phyloP scores from a whole-genome alignment of 1,284 basidiomycete genomes.

The Meira miltonrushii region DNA sequence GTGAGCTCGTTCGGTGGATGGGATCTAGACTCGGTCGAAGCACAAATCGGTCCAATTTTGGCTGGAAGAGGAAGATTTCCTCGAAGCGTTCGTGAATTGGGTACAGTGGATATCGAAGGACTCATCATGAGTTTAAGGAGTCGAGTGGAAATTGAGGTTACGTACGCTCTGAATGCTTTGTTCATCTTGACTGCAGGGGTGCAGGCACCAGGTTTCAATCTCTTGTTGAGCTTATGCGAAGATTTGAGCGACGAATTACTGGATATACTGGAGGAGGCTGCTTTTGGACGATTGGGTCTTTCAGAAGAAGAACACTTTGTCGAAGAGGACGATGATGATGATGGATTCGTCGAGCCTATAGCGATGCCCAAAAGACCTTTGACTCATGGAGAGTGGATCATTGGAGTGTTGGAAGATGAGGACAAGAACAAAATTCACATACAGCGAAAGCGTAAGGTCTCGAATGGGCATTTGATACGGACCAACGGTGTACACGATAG shows the following conservation, averaged over 20 bases:
- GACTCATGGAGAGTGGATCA: slow-evolving; percentile 42
- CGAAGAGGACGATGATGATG: slow-evolving; percentile 39
- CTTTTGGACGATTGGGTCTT: slow-evolving; percentile 57
- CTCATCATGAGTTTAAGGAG: slow-evolving; percentile 85
- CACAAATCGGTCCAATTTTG: slow-evolving; percentile 59
- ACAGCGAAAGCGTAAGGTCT: slow-evolving; percentile 15
- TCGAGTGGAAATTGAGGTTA: slow-evolving; percentile 72
- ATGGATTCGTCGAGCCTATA: neutral
- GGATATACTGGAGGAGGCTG: slow-evolving; percentile 76
- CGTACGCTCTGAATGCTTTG: slow-evolving; percentile 83
- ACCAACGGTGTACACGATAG: neutral
- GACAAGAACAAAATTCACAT: slow-evolving; percentile 33
- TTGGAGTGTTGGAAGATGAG: slow-evolving; percentile 40
- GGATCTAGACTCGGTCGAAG: slow-evolving; percentile 68
- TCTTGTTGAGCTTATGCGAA: slow-evolving; percentile 65
- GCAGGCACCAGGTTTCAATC: slow-evolving; percentile 62
- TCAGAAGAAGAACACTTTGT: slow-evolving; percentile 48
- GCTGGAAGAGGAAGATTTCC: slow-evolving; percentile 58
- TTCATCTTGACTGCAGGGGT: slow-evolving; percentile 68
- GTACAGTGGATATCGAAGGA: slow-evolving; percentile 78
- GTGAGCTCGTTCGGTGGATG: slow-evolving; percentile 77
- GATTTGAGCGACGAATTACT: slow-evolving; percentile 82
- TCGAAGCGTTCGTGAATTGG: slow-evolving; percentile 72
- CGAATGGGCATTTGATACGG: neutral
- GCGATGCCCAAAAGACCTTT: neutral